Evolutionary conservation across 2,329 filamentous ascomycete species (phyloP), one percentile per base, ranked within the genome.

Genomic region (Tolypocladium sp.): DNA sequence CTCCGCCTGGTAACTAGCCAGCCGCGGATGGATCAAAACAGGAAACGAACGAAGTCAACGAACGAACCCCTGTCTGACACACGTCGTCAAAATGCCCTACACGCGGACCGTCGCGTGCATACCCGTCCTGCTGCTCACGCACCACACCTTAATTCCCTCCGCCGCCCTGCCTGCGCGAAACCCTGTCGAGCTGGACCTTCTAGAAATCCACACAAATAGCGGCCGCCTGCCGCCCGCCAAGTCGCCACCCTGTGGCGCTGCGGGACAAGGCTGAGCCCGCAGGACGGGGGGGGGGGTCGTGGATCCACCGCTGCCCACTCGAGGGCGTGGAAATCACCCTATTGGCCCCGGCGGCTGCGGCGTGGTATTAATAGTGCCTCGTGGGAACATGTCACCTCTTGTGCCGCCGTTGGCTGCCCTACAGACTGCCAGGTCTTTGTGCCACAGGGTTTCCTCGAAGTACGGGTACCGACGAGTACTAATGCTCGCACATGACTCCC

Each of bases 151-250:
- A 49, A 20, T 17, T 9, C 17, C 44, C n/a, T n/a, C 42, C 42
- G 9, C 40, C 33, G 9, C 33, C 33, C 33, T 35, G 33, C 33
- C 38, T 20, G 38, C 44, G 15, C 22, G 46, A 52, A 5, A 22
- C 55, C 55, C 55, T 57, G 55, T 57, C 55, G 30, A 57, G 56
- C 56, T 57, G 56, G 56, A 52, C n/a, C 46, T 53, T 30, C 27
- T 44, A 57, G 41, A 27, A 56, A 9, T 27, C 27, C 55, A 25
- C 25, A 15, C 41, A 40, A n/a, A 55, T 37, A 54, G 46, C 46
- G 46, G 22, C 10, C 22, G 22, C 44, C 44, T 7, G 2, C 30
- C 8, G 41, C 40, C 40, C 27, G 27, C 27, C 27, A 30, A 30
- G 27, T 30, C 27, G 5, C 27, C 27, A 30, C 27, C 40, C 44